These are phyloP conservation scores for Smittium mucronatum DNA, from an alignment of 371 early-diverging fungal genomes.

Conservation along the genomic window DNA sequence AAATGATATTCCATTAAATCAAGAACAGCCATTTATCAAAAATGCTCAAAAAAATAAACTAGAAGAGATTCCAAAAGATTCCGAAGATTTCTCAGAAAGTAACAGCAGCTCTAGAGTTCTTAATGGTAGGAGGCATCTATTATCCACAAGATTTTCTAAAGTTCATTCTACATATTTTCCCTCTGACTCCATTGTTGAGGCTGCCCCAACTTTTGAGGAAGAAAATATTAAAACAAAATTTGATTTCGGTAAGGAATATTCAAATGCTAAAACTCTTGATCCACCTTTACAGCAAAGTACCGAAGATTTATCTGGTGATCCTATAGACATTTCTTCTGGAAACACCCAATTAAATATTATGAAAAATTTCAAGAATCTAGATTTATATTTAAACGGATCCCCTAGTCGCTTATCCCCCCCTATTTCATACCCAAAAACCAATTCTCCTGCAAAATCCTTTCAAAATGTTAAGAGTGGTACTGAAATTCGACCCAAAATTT, in stretches of 20 bases:
- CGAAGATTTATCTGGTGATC: no score
- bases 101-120: neutral
- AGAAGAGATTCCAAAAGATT: neutral
- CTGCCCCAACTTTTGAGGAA: neutral
- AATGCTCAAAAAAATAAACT: no score
- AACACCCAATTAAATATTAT: no score
- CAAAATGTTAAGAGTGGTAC: neutral
- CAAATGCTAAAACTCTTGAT: neutral
- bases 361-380: no score
- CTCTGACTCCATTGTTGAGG: neutral
- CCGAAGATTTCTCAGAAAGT: neutral
- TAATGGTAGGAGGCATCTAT: neutral
- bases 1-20: no score
- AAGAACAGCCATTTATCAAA: no score
- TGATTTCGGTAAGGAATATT: neutral
- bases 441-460: no score
- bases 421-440: no score
- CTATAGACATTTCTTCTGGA: no score
- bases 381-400: no score
- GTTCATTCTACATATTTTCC: neutral
- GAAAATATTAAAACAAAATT: neutral
- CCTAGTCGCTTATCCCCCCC: no score
- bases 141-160: slow-evolving; percentile 1
- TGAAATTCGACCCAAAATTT: neutral
- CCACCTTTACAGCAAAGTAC: neutral